These are phyloP conservation scores for Tolypocladium paradoxum DNA, from an alignment of 2,329 filamentous ascomycete genomes.

Conservation along the genomic window DNA sequence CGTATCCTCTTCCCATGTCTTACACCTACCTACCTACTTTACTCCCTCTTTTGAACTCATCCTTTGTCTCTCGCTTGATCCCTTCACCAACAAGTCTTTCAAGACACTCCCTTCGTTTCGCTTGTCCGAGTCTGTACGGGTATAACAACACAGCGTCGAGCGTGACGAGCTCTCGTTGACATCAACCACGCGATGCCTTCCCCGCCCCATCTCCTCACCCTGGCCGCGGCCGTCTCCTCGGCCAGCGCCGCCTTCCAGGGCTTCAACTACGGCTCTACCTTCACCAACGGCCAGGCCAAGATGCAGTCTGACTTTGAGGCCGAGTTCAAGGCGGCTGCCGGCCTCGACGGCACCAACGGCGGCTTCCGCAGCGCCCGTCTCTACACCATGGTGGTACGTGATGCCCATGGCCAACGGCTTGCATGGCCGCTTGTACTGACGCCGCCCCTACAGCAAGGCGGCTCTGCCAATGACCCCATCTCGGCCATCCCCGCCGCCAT, in stretches of 20 bases:
- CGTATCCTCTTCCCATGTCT: background rate
- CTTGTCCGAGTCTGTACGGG: background rate
- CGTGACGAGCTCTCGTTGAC: background rate
- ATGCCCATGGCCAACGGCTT: background rate
- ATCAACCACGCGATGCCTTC: slow-evolving; percentile 19
- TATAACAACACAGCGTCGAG: background rate
- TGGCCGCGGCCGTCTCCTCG: slow-evolving; percentile 23
- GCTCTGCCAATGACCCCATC: slow-evolving; percentile 53
- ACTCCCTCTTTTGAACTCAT: background rate
- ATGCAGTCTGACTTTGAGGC: slow-evolving; percentile 54
- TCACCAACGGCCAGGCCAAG: slow-evolving; percentile 50
- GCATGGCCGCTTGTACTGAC: slow-evolving; percentile 7
- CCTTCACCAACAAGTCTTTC: too few species aligned
- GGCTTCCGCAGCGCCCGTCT: slow-evolving; percentile 58
- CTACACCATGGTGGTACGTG: slow-evolving; percentile 55
- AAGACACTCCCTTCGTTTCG: background rate
- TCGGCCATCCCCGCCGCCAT: slow-evolving; percentile 75
- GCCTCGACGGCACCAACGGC: slow-evolving; percentile 50
- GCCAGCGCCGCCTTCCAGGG: slow-evolving; percentile 40
- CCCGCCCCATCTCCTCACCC: slow-evolving; percentile 17
- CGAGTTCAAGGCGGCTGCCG: slow-evolving; percentile 56
- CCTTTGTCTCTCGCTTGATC: background rate
- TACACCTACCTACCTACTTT: background rate
- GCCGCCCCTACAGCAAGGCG: slow-evolving; percentile 41
- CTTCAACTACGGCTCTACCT: slow-evolving; percentile 63